Base-by-base conservation (phyloP, 805 yeast species). In the Pichia kluyveri region DNA sequence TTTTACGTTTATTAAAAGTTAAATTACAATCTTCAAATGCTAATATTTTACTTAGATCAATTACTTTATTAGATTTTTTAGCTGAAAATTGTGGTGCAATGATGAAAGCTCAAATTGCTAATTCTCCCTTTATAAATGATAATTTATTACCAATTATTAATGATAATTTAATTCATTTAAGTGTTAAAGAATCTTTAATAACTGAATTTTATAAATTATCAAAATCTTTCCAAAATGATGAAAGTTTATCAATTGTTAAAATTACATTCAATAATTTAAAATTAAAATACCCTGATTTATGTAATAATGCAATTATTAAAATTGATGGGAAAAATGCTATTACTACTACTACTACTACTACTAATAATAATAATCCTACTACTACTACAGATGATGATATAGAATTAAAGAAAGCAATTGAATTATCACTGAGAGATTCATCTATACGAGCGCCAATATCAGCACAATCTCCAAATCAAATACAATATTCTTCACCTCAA, bases 61-160 rank as follows among this genome's bases (percentile, higher is more conserved):
- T 85, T 18, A 66, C 82, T 0, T 55, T 79, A 42, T 59, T 82
- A 19, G 73, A 75, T 30, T 77, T 88, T 7, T 57, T 85, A 30
- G 86, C 88, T 2, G 88, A 83, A 60, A 85, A 84, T 61, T 83
- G 91, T 62, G 90, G 90, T 4, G 77, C 87, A 12, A 72, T 79
- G 60, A 73, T 80, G 68, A 79, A 77, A 55, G 80, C 72, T 42
- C 80, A 77, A 54, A 75, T 85, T 37, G 80, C 86, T 18, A 72
- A 84, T 19, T 72, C 73, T 52, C 54, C 68, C 3, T 82, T 82
- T 57, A 76, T 82, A 17, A 62, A 63, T 32, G 55, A 69, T 10
- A 52, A 56, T 36, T 63, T 85, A 41, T 57, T 71, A 31, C 68
- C 70, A 46, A 66, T 88, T 51, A 69, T 79, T 10, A 68, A 72